Evolutionary conservation across 2,329 filamentous ascomycete genomes (phyloP).

Genomic region (Talaromyces sp.): DNA sequence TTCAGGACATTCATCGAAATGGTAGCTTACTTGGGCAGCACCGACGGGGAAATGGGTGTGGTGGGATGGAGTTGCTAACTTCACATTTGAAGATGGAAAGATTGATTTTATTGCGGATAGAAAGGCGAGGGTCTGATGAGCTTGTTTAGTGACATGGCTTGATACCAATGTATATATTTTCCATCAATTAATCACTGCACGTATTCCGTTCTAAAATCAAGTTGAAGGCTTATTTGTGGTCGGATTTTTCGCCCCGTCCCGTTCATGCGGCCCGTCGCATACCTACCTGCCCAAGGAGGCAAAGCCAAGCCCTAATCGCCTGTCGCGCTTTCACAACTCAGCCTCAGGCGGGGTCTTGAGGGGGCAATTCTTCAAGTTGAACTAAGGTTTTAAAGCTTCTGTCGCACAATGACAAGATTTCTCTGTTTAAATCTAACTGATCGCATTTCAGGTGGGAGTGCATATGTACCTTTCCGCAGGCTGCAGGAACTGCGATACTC

Average conservation of each 20-base stretch:
- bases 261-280: not conserved
- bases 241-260: not conserved
- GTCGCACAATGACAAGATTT: not conserved
- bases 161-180: not conserved
- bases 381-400: not conserved
- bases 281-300: not conserved
- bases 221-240: not conserved
- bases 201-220: not conserved
- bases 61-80: not conserved
- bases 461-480: not conserved
- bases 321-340: not conserved
- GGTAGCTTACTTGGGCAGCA: not conserved
- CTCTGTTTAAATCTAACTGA: not conserved
- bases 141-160: too few species aligned
- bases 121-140: not conserved
- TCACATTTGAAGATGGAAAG: not conserved
- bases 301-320: not conserved
- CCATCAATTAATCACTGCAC: not conserved
- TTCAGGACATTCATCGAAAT: not conserved
- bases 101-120: not conserved
- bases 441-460: not conserved
- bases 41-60: not conserved
- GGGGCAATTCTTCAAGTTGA: not conserved
- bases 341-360: not conserved
- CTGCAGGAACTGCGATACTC: not conserved